Conservation (phyloP, 306 rosid species). For the Malus orientalis region DNA sequence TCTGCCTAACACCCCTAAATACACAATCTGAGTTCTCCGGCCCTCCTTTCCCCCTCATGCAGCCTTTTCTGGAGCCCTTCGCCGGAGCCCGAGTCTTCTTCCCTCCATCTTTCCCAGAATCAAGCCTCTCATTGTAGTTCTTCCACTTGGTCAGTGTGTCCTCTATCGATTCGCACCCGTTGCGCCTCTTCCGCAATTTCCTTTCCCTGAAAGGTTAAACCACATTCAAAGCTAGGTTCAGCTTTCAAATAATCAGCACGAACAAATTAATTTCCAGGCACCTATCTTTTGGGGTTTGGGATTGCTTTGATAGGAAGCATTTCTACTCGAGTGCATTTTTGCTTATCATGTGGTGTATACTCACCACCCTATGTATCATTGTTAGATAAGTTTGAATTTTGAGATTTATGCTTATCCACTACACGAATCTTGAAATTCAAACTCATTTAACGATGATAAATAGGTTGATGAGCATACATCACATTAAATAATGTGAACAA, state of each 20-base stretch:
- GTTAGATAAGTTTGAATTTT: no score
- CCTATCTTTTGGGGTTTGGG: neutral
- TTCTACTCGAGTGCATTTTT: no score
- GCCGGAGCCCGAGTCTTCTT: conserved; percentile 34
- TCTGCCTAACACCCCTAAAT: conserved; percentile 83
- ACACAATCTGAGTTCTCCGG: conserved; percentile 65
- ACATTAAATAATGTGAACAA: no score
- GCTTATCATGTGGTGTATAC: no score
- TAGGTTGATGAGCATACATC: no score
- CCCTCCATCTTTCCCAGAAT: conserved; percentile 29
- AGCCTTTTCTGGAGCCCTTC: conserved; percentile 74
- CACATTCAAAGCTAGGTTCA: neutral
- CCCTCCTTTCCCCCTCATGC: conserved; percentile 94
- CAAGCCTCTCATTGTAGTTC: conserved; percentile 29
- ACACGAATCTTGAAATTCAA: no score
- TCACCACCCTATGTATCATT: no score
- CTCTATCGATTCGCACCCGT: conserved; percentile 37
- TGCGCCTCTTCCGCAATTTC: conserved; percentile 42
- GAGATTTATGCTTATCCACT: no score
- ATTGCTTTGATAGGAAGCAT: neutral
- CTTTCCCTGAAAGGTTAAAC: conserved; percentile 29
- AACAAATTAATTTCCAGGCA: neutral
- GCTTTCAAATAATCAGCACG: neutral
- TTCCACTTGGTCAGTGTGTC: conserved; percentile 64
- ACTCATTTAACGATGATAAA: no score